Percentiles rank a stretch among this genome's conserved stretches.
Evolutionary conservation across 768 basidiomycete genomes (phyloP).

Genomic region (Amanita thiersii): DNA sequence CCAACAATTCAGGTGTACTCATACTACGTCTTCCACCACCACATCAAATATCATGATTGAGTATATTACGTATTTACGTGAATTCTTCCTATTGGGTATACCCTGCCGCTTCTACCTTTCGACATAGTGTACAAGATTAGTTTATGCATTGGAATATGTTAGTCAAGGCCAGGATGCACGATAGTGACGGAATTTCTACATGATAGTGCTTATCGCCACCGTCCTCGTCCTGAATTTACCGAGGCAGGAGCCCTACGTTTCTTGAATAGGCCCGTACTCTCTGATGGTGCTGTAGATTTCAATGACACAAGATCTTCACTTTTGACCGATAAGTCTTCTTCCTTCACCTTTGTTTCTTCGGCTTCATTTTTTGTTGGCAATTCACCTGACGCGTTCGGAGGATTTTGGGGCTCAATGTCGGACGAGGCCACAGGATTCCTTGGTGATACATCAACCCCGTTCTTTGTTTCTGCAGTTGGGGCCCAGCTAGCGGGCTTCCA

Average conservation of each 20-base stretch:
- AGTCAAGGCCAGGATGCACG: background rate
- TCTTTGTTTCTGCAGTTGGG: slow-evolving; percentile 3
- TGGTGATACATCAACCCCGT: slow-evolving; percentile 4
- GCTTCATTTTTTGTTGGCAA: slow-evolving; percentile 11
- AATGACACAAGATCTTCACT: slow-evolving; percentile 10
- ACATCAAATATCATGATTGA: background rate
- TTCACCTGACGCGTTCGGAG: slow-evolving; percentile 9
- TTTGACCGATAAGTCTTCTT: slow-evolving; percentile 3
- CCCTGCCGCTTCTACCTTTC: too few relatives aligned
- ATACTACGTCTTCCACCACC: slow-evolving; percentile 29
- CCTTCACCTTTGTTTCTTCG: slow-evolving; percentile 12
- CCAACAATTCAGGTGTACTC: slow-evolving; percentile 68
- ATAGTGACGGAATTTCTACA: background rate
- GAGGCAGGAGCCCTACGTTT: slow-evolving; percentile 22
- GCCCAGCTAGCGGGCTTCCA: slow-evolving; percentile 21
- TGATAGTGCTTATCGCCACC: slow-evolving; percentile 15
- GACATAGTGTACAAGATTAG: too few relatives aligned
- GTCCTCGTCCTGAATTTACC: slow-evolving; percentile 18
- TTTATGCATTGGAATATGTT: background rate
- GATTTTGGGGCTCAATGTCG: too few relatives aligned
- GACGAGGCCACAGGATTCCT: too few relatives aligned
- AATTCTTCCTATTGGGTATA: too few relatives aligned
- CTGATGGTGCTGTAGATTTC: background rate
- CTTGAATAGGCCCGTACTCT: slow-evolving; percentile 19
- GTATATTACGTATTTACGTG: too few relatives aligned